phyloP scores from a whole-genome alignment of 1,139 yeast genomes.

The Suhomyces ambrosiae region DNA sequence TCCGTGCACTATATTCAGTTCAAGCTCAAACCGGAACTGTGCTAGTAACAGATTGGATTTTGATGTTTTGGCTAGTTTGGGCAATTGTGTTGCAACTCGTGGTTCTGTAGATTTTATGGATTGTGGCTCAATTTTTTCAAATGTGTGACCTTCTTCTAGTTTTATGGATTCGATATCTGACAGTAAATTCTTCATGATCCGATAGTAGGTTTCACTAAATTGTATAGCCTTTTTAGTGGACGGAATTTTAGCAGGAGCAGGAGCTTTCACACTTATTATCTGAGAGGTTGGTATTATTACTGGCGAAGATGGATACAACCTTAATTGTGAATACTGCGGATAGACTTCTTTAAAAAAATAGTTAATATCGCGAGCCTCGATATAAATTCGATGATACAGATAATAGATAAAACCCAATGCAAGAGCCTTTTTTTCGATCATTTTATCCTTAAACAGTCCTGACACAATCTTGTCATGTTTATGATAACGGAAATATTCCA shows the following conservation, averaged over 20 bases:
- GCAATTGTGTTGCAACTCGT: not conserved
- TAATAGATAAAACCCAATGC: not conserved
- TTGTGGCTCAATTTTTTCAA: not conserved
- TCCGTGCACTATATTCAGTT: not conserved
- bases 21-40: not conserved
- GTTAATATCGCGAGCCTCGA: not conserved
- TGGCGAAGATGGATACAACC: no score
- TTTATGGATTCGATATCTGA: conserved; percentile 1
- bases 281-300: no score
- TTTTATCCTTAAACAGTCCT: not conserved
- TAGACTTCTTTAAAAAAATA: no score
- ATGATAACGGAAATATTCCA: not conserved
- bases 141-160: not conserved
- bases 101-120: not conserved
- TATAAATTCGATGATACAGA: not conserved
- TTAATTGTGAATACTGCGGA: no score
- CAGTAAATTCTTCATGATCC: conserved; percentile 5
- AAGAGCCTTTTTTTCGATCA: not conserved
- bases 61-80: not conserved
- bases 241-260: no score
- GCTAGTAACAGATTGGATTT: not conserved
- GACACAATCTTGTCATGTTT: not conserved
- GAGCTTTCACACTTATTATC: no score
- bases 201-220: not conserved
- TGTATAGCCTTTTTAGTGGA: not conserved